Conservation (phyloP, 208 protist species). For the Naegleria gruberi region DNA sequence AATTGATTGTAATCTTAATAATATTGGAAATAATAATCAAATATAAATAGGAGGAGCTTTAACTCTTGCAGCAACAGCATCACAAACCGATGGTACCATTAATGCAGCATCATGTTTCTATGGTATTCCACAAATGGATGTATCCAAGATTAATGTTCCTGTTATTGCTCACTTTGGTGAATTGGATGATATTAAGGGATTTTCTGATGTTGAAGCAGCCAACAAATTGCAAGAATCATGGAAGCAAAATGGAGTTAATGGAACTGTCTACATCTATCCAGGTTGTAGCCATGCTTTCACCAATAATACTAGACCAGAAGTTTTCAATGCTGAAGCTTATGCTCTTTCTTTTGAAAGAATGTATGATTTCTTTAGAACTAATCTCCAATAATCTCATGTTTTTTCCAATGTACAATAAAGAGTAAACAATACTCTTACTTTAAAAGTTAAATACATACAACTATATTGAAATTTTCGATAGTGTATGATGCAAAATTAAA, state of each 20-base stretch:
- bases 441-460: no score
- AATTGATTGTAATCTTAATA: no score
- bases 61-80: neutral
- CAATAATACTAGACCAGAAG: neutral
- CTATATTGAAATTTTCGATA: no score
- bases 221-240: neutral
- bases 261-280: neutral
- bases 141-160: slow-evolving; percentile 6
- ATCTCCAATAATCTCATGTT: neutral
- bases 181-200: neutral
- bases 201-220: neutral
- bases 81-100: neutral
- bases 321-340: neutral
- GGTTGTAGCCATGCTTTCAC: neutral
- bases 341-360: neutral
- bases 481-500: no score
- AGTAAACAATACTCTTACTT: no score
- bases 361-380: neutral
- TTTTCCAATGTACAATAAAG: no score
- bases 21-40: no score
- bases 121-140: slow-evolving; percentile 10
- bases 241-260: neutral
- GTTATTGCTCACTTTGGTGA: slow-evolving; percentile 7
- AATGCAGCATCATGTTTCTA: neutral
- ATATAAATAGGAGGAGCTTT: neutral